phyloP scores from a whole-genome alignment of 805 yeast genomes.

The Barnettozyma botsteinii region DNA sequence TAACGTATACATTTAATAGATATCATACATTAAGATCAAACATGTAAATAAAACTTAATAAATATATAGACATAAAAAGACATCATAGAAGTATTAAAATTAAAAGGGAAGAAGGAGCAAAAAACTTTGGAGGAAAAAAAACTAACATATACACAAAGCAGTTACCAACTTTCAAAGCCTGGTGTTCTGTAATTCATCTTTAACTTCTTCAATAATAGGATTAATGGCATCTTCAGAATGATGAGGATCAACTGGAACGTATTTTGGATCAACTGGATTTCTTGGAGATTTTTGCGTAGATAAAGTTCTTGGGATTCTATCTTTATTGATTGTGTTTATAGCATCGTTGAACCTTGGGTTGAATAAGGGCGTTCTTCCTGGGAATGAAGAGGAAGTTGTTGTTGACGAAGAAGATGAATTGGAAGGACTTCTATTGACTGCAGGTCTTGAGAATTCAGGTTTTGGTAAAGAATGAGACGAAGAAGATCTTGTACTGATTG shows the following conservation, averaged over 20 bases:
- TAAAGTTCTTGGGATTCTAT: constrained; percentile 1
- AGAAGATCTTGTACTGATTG: constrained; percentile 31
- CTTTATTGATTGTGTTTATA: constrained; percentile 1
- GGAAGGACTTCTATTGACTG: constrained; percentile 3
- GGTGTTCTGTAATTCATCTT: constrained; percentile 1
- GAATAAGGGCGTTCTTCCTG: constrained; percentile 2
- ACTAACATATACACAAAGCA: neutral
- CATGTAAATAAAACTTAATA: neutral
- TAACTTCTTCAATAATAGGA: constrained; percentile 4
- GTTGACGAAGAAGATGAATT: constrained; percentile 1
- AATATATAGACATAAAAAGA: neutral
- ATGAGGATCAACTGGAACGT: neutral
- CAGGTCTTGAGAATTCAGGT: neutral
- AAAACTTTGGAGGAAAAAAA: too few relatives aligned
- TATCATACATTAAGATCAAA: too few relatives aligned
- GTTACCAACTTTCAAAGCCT: neutral
- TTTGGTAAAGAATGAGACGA: constrained; percentile 4
- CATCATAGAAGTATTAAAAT: too few relatives aligned
- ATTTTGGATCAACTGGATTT: constrained; percentile 3
- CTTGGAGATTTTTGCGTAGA: neutral
- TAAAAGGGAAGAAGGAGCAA: too few relatives aligned
- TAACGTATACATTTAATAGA: too few relatives aligned
- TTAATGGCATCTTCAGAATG: constrained; percentile 2
- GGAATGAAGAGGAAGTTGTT: neutral
- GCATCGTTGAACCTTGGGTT: constrained; percentile 1